Evolutionary conservation across 225 moss, liverwort and hornwort species (phyloP).

Genomic region (Bryoerythrophyllum caledonicum): DNA sequence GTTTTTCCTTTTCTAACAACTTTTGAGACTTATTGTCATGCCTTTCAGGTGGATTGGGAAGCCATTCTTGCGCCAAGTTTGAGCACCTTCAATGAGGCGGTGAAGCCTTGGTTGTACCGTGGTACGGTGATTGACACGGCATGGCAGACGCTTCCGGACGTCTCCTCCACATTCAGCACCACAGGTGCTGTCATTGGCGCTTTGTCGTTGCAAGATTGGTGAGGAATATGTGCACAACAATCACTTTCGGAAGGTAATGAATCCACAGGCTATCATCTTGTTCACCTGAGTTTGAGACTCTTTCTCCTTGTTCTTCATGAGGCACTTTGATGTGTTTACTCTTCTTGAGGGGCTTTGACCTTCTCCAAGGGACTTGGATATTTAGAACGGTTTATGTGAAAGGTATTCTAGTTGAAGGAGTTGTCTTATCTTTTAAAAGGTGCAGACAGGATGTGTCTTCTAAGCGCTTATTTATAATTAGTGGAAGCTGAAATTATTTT

Average conservation of each 20-base stretch:
- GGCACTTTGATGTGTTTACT: no score
- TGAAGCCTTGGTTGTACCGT: slow-evolving; percentile 65
- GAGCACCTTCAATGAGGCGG: slow-evolving; percentile 44
- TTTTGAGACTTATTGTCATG: background rate
- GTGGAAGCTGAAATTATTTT: no score
- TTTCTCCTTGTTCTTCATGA: no score
- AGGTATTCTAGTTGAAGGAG: no score
- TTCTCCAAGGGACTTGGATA: no score
- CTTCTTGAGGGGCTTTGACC: no score
- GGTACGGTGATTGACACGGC: slow-evolving; percentile 40
- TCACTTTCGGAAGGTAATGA: background rate
- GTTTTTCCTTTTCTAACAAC: no score
- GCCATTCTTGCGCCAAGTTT: slow-evolving; percentile 64
- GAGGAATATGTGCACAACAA: slow-evolving; percentile 15
- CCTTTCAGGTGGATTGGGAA: slow-evolving; percentile 84
- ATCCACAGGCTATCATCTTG: background rate
- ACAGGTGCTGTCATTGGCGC: slow-evolving; percentile 67
- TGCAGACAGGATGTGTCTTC: no score
- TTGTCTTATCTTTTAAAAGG: no score
- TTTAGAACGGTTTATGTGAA: no score
- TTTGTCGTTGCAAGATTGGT: slow-evolving; percentile 53
- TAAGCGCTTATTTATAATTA: no score
- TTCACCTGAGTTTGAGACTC: background rate
- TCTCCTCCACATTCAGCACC: slow-evolving; percentile 72
- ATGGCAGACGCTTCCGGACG: slow-evolving; percentile 67